Conservation (phyloP, 768 basidiomycete species). For the Suillus lakei region DNA sequence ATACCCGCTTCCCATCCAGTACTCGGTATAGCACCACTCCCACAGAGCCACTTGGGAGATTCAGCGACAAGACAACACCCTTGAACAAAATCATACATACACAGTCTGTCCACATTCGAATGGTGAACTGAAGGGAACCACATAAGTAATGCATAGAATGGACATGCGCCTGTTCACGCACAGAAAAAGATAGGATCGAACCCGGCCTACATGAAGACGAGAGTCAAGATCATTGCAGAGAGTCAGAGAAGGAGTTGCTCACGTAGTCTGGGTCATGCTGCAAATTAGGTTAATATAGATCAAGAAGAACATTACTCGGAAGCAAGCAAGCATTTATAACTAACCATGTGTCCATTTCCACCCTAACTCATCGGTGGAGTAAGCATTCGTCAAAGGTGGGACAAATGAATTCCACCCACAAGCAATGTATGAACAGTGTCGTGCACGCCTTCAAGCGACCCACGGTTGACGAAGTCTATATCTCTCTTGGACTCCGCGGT, state of each 20-base stretch:
- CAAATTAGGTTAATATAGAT: background rate
- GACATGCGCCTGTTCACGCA: conserved; percentile 14
- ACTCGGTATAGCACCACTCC: conserved; percentile 34
- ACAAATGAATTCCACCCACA: conserved; percentile 15
- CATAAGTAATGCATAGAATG: background rate
- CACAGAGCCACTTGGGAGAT: conserved; percentile 27
- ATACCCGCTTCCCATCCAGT: conserved; percentile 35
- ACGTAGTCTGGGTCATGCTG: conserved; percentile 29
- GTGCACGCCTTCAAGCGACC: conserved; percentile 28
- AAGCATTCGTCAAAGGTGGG: background rate
- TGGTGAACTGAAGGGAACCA: conserved; percentile 27
- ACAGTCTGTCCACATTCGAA: conserved; percentile 26
- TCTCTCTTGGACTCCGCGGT: conserved; percentile 23
- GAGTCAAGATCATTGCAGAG: background rate
- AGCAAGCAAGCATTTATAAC: conserved; percentile 3
- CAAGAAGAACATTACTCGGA: background rate
- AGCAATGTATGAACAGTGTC: conserved; percentile 22
- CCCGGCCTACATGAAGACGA: conserved; percentile 17
- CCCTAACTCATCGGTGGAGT: conserved; percentile 17
- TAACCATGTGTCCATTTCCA: conserved; percentile 33
- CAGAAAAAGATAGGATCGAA: conserved; percentile 33
- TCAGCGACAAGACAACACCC: conserved; percentile 2
- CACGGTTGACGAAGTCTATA: conserved; percentile 13
- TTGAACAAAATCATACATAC: conserved; percentile 14
- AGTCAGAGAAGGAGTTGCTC: conserved; percentile 2